A percentile compares a stretch with the other conserved stretches of the same genome.
Conservation (phyloP, 179 eudicot genomes). For the Silene vulgaris region DNA sequence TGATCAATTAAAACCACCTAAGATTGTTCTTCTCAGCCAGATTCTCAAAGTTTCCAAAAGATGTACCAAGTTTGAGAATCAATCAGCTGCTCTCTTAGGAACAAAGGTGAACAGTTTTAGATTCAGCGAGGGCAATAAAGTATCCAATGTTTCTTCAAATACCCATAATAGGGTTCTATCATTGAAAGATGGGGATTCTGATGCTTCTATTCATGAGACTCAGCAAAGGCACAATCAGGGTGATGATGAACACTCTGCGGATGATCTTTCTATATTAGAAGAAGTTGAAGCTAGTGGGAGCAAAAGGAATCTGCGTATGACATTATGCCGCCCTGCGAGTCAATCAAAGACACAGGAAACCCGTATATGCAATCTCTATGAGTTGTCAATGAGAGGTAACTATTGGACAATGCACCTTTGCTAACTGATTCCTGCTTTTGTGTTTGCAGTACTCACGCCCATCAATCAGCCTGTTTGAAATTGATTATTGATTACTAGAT, state of each 20-base stretch:
- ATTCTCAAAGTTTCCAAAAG: conserved; percentile 41
- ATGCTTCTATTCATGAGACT: conserved; percentile 22
- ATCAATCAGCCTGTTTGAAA: not conserved
- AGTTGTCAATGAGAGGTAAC: conserved; percentile 47
- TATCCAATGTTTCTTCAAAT: conserved; percentile 19
- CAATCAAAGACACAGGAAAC: conserved; percentile 39
- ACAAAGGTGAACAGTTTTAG: conserved; percentile 24
- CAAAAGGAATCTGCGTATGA: conserved; percentile 13
- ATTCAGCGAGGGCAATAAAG: conserved; percentile 23
- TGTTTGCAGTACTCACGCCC: not conserved
- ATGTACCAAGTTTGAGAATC: conserved; percentile 21
- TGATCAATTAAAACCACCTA: conserved; percentile 44
- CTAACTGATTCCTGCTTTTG: conserved; percentile 13
- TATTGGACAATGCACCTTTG: not conserved
- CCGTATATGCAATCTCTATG: conserved; percentile 56
- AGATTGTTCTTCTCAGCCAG: conserved; percentile 46
- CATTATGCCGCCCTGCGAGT: conserved; percentile 21
- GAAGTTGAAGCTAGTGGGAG: conserved; percentile 20
- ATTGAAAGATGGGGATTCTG: conserved; percentile 15
- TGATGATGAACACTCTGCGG: conserved; percentile 21
- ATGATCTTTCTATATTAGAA: conserved; percentile 16
- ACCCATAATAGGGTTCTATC: conserved; percentile 20
- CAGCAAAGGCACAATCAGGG: conserved; percentile 17
- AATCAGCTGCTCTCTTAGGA: conserved; percentile 13
- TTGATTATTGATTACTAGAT: not conserved